Evolutionary conservation across 805 yeast genomes (phyloP).

Genomic region (Saturnispora dispora): DNA sequence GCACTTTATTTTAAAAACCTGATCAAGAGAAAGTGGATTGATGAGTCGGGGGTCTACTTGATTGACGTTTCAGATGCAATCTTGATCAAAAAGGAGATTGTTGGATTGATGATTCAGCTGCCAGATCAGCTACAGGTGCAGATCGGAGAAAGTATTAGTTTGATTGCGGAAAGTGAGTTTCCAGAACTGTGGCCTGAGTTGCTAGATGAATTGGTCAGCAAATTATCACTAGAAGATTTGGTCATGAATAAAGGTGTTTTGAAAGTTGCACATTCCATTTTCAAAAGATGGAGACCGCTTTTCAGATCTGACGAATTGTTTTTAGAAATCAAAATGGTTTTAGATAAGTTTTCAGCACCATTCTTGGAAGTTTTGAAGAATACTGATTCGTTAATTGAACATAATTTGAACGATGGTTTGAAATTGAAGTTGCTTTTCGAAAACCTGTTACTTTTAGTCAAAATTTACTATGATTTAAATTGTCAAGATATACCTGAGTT

Average conservation of each 20-base stretch:
- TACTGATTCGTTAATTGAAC: constrained; percentile 57
- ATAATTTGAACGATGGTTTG: constrained; percentile 36
- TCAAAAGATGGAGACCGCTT: constrained; percentile 93
- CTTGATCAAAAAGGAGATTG: constrained; percentile 64
- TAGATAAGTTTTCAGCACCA: constrained; percentile 74
- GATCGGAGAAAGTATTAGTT: constrained; percentile 85
- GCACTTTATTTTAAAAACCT: constrained; percentile 86
- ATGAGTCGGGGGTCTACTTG: constrained; percentile 75
- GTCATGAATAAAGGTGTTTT: constrained; percentile 75
- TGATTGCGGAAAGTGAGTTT: constrained; percentile 93
- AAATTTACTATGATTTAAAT: constrained; percentile 86
- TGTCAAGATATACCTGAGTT: constrained; percentile 98
- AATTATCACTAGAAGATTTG: constrained; percentile 59
- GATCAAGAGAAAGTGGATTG: constrained; percentile 78
- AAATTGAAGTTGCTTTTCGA: constrained; percentile 53
- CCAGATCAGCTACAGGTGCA: constrained; percentile 83
- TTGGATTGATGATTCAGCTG: constrained; percentile 75
- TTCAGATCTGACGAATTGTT: constrained; percentile 87
- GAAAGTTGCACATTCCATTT: constrained; percentile 89
- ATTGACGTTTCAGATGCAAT: constrained; percentile 53
- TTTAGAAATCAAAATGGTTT: constrained; percentile 76
- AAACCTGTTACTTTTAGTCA: constrained; percentile 59
- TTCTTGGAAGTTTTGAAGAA: constrained; percentile 59
- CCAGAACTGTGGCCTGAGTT: constrained; percentile 83
- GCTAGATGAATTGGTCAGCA: constrained; percentile 61